Percentiles rank a stretch among this genome's conserved stretches.
phyloP scores from a whole-genome alignment of 352 stramenopile genomes.

The Stramenopiles sp. region DNA sequence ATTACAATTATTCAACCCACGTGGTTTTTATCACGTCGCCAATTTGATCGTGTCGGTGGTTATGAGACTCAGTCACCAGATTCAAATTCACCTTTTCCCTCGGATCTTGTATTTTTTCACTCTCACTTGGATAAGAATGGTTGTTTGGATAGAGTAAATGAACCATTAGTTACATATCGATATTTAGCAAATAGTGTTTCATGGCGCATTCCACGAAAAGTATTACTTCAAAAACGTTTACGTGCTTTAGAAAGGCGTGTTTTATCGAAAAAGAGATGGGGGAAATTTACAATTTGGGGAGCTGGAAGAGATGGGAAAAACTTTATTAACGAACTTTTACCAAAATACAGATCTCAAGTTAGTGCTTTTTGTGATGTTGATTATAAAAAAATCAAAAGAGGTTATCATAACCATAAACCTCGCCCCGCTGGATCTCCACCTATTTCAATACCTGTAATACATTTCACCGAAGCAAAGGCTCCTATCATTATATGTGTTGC shows the following conservation, averaged over 20 bases:
- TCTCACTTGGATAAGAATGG: background rate
- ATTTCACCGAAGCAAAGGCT: too few relatives aligned
- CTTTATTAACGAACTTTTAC: background rate
- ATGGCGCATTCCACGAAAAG: background rate
- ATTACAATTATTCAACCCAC: conserved; percentile 4
- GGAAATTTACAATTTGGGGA: background rate
- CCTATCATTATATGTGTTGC: too few relatives aligned
- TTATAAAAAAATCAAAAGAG: conserved; percentile 4
- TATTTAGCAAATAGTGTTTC: background rate
- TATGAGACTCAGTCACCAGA: background rate
- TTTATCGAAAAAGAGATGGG: conserved; percentile 1
- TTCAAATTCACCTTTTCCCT: conserved; percentile 3
- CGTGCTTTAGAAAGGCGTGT: background rate
- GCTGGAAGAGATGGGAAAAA: conserved; percentile 3
- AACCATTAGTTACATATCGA: conserved; percentile 7
- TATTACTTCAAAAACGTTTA: background rate
- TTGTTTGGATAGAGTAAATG: background rate
- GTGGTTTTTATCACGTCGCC: background rate
- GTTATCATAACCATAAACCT: conserved; percentile 7
- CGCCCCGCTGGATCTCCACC: too few relatives aligned
- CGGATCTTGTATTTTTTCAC: conserved; percentile 6
- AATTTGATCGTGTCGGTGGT: background rate
- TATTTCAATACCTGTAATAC: too few relatives aligned
- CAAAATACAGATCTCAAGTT: background rate
- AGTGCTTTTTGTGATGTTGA: conserved; percentile 1